Evolutionary conservation across 106 monocot genomes (phyloP).

Genomic region (Narthecium ossifragum): DNA sequence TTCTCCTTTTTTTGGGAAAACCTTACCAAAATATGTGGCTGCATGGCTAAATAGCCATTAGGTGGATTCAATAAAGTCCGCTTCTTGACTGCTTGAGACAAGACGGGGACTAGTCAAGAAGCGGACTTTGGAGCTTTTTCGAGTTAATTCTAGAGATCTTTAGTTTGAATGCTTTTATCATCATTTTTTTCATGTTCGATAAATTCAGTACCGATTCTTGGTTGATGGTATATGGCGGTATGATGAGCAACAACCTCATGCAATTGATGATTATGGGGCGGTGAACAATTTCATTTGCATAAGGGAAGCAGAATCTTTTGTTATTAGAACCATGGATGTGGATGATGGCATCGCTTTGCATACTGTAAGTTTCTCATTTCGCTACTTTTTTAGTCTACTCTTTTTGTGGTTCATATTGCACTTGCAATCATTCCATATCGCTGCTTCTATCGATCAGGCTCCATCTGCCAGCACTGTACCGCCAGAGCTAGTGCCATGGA

Average conservation of each 20-base stretch:
- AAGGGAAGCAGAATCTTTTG: background rate
- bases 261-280: slow-evolving; percentile 11
- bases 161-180: background rate
- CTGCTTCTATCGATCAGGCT: slow-evolving; percentile 4
- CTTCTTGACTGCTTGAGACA: background rate
- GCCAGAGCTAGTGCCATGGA: background rate
- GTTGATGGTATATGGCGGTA: slow-evolving; percentile 25
- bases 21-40: too few relatives aligned
- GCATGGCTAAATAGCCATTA: too few relatives aligned
- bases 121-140: background rate
- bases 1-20: too few relatives aligned
- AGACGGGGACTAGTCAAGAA: background rate
- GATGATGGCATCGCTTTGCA: slow-evolving; percentile 6
- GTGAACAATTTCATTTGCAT: slow-evolving; percentile 17
- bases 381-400: background rate
- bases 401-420: background rate
- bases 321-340: slow-evolving; percentile 4
- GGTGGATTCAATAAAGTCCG: too few relatives aligned
- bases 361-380: slow-evolving; percentile 3
- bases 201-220: slow-evolving; percentile 22
- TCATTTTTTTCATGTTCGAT: background rate
- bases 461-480: slow-evolving; percentile 1
- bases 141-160: background rate
- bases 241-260: slow-evolving; percentile 13
- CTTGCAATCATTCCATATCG: background rate